Conservation (phyloP, 345 rosid species). For the Populus alba region DNA sequence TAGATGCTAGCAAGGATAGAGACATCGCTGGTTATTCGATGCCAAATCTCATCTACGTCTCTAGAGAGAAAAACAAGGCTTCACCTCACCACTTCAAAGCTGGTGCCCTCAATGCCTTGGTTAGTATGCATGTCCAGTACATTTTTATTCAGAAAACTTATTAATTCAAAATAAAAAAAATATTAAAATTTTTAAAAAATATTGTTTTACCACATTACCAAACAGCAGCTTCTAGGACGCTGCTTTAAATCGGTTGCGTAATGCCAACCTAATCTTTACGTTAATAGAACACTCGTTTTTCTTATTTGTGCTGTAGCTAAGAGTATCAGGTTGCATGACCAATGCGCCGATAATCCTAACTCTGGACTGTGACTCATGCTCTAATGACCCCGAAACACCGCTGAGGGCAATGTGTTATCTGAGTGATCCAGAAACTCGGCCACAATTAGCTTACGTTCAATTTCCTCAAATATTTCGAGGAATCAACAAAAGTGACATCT, state of each 20-base stretch:
- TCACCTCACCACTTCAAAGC: slow-evolving; percentile 68
- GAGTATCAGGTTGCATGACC: slow-evolving; percentile 67
- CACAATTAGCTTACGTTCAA: slow-evolving; percentile 46
- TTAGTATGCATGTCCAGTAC: slow-evolving; percentile 1
- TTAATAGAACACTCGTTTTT: not conserved
- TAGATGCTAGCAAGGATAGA: slow-evolving; percentile 39
- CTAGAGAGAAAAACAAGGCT: slow-evolving; percentile 54
- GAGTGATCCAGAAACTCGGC: slow-evolving; percentile 30
- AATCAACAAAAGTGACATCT: slow-evolving; percentile 52
- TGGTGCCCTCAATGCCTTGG: slow-evolving; percentile 79
- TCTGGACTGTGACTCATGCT: slow-evolving; percentile 77
- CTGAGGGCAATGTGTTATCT: slow-evolving; percentile 51
- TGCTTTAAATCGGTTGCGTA: too few species aligned
- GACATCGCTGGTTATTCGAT: slow-evolving; percentile 34
- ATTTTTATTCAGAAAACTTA: not conserved
- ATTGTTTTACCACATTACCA: too few species aligned
- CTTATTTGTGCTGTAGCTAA: slow-evolving; percentile 37
- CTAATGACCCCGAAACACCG: slow-evolving; percentile 62
- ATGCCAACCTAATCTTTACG: too few species aligned
- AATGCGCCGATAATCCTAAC: slow-evolving; percentile 68
- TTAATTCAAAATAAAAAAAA: too few species aligned
- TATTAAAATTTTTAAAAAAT: too few species aligned
- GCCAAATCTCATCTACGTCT: slow-evolving; percentile 68
- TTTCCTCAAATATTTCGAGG: slow-evolving; percentile 67
- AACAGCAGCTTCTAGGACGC: too few species aligned